Conservation (phyloP, 305 asterid species). For the Rubia occidens region DNA sequence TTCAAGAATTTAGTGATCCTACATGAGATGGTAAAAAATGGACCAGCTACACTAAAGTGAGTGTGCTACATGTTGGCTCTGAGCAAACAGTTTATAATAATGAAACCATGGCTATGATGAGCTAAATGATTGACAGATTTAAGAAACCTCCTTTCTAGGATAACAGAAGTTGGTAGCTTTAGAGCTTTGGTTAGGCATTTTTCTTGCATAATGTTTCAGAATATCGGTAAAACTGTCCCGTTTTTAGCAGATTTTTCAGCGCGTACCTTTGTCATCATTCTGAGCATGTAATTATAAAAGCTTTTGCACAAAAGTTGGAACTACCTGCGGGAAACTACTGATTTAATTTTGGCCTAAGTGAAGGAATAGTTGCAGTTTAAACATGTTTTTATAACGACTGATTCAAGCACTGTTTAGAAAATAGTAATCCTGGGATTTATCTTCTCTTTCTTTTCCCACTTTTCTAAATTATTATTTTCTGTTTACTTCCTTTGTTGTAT, state of each 20-base stretch:
- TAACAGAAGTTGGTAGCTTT: neutral
- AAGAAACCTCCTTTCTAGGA: neutral
- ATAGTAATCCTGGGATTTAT: neutral
- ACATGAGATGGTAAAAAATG: neutral
- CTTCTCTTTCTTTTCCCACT: neutral
- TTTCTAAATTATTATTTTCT: too few relatives aligned
- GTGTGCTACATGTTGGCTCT: neutral
- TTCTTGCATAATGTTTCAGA: neutral
- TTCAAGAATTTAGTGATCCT: neutral
- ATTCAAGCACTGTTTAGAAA: neutral
- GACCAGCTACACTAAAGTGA: neutral
- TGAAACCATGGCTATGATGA: neutral
- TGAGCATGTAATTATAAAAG: neutral
- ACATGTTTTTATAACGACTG: neutral
- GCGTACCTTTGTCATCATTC: neutral
- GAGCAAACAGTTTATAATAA: neutral
- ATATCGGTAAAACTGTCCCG: neutral
- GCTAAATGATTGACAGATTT: neutral
- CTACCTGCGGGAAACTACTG: neutral
- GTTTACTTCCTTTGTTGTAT: neutral
- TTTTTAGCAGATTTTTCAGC: neutral
- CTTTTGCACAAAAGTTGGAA: neutral
- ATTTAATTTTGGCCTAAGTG: neutral
- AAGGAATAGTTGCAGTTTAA: neutral
- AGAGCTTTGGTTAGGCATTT: neutral